Evolutionary conservation across 1,284 basidiomycete genomes (phyloP), one percentile per base, ranked within the genome.

Genomic region (Leccinum griseonigrum): DNA sequence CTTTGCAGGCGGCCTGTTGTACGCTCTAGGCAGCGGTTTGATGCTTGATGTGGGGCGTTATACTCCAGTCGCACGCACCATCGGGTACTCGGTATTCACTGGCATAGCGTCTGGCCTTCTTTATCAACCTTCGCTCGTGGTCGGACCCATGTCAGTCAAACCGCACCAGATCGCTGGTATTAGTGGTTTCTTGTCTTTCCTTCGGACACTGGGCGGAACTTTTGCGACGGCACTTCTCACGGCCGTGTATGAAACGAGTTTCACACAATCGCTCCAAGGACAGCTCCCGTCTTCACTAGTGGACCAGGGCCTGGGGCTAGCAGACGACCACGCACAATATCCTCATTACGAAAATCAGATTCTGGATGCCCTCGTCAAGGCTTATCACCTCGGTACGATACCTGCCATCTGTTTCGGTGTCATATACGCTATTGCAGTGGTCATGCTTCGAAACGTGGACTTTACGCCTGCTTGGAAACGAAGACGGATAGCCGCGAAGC

Each of bases 191-290:
- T 38, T 77, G 5, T 76, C 73, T 4, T 74, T 74, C 55, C 71
- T 74, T 14, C 72, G 73, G 14, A 74, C 73, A 11, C 60, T 74
- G 0, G 73, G 73, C 0, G 73, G 75, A 18, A 77, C 73, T 32
- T 76, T 74, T n/a, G 74, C 73, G 5, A 77, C 73, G 3, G 74
- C 75, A 6, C 75, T 74, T 46, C 71, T 74, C 50, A 74, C 73
- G 3, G 72, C 74, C 1, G 58, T 74, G 8, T 74, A 67, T 5
- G 72, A 74, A 59, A 74, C 72, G 5, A 71, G 64, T 13, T 76
- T 74, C 53, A 74, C 72, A 13, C 61, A 69, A 2, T 66, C 71
- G 3, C 71, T 74, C 4, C 61, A 57, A 46, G 72, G 75, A 32
- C 58, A 56, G 2, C 64, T 74, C 18, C 72, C 72, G 18, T 61